Evolutionary conservation across 2,329 filamentous ascomycete genomes (phyloP).

Genomic region (Mycocentrospora acerina): DNA sequence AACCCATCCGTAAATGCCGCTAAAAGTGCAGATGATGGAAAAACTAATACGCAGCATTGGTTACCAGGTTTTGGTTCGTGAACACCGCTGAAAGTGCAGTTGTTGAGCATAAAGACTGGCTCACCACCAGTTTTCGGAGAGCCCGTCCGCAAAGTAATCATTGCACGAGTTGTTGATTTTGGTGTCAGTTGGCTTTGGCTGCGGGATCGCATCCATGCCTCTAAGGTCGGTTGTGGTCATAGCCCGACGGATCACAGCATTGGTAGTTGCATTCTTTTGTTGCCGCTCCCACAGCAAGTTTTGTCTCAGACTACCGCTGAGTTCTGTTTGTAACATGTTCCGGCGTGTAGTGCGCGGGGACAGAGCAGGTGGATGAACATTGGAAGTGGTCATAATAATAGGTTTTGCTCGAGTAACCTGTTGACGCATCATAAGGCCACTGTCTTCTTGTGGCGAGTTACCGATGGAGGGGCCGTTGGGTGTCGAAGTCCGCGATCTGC

Average conservation of each 20-base stretch:
- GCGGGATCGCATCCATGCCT: constrained; percentile 78
- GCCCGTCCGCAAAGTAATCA: constrained; percentile 73
- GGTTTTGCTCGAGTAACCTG: constrained; percentile 72
- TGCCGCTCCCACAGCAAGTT: constrained; percentile 94
- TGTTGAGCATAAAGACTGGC: too few relatives aligned
- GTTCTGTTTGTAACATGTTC: constrained; percentile 93
- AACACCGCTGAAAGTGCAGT: too few relatives aligned
- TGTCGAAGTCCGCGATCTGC: constrained; percentile 64
- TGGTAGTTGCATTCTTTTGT: constrained; percentile 86
- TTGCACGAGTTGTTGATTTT: constrained; percentile 72
- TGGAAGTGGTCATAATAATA: constrained; percentile 72
- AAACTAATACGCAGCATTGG: constrained; percentile 29
- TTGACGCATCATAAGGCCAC: constrained; percentile 60
- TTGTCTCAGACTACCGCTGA: constrained; percentile 88
- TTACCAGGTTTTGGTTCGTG: too few relatives aligned
- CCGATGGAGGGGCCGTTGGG: constrained; percentile 68
- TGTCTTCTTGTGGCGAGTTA: constrained; percentile 55
- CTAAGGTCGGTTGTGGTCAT: constrained; percentile 75
- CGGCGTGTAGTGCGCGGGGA: constrained; percentile 89
- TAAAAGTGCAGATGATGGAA: constrained; percentile 35
- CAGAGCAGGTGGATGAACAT: constrained; percentile 70
- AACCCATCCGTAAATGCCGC: constrained; percentile 40
- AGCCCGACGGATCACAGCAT: constrained; percentile 66
- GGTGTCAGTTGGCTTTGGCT: constrained; percentile 46
- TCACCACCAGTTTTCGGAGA: constrained; percentile 76